These are phyloP conservation scores for Carex scoparia DNA, from an alignment of 176 grass and related monocot genomes.

Conservation along the genomic window DNA sequence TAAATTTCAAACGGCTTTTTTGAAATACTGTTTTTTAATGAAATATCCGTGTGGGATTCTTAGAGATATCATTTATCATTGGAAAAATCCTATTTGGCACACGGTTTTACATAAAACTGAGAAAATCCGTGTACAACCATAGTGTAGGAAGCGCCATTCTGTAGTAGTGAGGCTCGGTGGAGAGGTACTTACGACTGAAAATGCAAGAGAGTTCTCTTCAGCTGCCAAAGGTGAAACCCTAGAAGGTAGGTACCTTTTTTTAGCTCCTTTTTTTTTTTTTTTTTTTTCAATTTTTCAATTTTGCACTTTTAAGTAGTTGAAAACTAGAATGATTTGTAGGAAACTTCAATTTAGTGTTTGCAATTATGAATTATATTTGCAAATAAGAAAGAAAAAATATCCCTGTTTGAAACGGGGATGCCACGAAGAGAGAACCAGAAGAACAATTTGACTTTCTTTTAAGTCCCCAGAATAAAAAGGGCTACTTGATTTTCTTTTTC, in stretches of 20 bases:
- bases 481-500: neutral
- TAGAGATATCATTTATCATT: too few relatives aligned
- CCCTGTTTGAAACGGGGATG: neutral
- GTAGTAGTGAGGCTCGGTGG: constrained; percentile 34
- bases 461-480: neutral
- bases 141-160: too few relatives aligned
- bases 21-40: too few relatives aligned
- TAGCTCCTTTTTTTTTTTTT: neutral
- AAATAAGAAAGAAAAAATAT: neutral
- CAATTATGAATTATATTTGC: neutral
- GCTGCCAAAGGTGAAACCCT: constrained; percentile 96
- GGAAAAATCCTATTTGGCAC: too few relatives aligned
- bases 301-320: neutral
- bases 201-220: constrained; percentile 94
- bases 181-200: constrained; percentile 96
- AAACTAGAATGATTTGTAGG: neutral
- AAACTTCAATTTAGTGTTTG: neutral
- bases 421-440: neutral
- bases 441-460: neutral
- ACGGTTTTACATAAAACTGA: too few relatives aligned
- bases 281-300: neutral
- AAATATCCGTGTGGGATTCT: too few relatives aligned
- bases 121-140: too few relatives aligned
- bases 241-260: constrained; percentile 40
- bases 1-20: too few relatives aligned